These are phyloP conservation scores for Plasmodium fragile DNA, from an alignment of 169 alveolate genomes.

Conservation along the genomic window DNA sequence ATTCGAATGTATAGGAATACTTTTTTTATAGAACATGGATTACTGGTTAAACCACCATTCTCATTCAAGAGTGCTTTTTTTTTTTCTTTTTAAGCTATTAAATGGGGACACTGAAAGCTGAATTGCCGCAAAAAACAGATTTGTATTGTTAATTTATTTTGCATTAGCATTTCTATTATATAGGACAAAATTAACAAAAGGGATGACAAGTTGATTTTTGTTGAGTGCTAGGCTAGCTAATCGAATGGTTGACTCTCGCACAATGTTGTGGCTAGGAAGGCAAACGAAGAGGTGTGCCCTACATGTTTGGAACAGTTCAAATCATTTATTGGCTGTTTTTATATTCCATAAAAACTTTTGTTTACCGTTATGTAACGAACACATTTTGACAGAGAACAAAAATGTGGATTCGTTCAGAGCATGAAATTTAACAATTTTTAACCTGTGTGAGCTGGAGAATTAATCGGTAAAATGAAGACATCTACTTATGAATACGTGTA, in stretches of 20 bases:
- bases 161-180: neutral
- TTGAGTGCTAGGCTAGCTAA: neutral
- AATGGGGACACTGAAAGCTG: neutral
- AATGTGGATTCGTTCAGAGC: neutral
- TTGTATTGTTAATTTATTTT: neutral
- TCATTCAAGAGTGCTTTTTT: neutral
- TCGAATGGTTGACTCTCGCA: neutral
- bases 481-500: neutral
- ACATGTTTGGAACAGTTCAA: neutral
- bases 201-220: neutral
- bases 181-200: neutral
- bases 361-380: neutral
- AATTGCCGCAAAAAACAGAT: neutral
- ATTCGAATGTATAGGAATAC: neutral
- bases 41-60: neutral
- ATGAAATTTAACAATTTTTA: neutral
- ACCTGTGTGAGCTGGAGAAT: neutral
- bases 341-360: neutral
- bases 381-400: neutral
- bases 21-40: neutral
- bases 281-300: neutral
- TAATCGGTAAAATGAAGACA: neutral
- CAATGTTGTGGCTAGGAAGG: neutral
- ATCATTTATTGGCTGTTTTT: neutral
- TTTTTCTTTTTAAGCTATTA: neutral